Conservation (phyloP, 2,329 filamentous ascomycete species). For the Nigrospora sphaerica region DNA sequence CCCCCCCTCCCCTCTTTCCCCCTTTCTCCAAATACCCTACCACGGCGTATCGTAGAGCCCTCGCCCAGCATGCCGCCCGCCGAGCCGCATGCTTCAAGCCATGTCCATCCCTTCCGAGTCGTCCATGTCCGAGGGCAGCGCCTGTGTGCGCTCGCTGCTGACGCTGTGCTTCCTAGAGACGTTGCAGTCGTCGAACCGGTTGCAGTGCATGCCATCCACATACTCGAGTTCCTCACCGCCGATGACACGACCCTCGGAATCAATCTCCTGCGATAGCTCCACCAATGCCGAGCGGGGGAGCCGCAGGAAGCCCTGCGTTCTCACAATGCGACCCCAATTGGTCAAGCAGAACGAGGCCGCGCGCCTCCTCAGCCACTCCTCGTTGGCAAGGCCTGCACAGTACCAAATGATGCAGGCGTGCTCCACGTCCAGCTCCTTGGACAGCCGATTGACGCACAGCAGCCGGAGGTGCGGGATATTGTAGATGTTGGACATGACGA, state of each 20-base stretch:
- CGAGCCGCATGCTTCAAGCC: slow-evolving; percentile 12
- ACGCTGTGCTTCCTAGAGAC: slow-evolving; percentile 50
- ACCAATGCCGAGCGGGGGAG: slow-evolving; percentile 75
- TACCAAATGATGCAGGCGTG: slow-evolving; percentile 97
- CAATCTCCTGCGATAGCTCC: slow-evolving; percentile 87
- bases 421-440: slow-evolving; percentile 86
- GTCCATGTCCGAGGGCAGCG: slow-evolving; percentile 49
- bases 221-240: slow-evolving; percentile 75
- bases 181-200: slow-evolving; percentile 33
- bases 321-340: slow-evolving; percentile 91
- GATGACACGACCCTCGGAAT: slow-evolving; percentile 85
- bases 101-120: slow-evolving; percentile 60
- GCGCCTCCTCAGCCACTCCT: slow-evolving; percentile 88
- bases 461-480: slow-evolving; percentile 90
- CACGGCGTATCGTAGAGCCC: background rate
- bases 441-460: slow-evolving; percentile 83
- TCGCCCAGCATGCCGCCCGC: no score
- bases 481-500: slow-evolving; percentile 98
- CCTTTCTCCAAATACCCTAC: background rate
- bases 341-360: slow-evolving; percentile 84
- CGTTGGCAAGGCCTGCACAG: slow-evolving; percentile 79
- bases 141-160: slow-evolving; percentile 50
- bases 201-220: slow-evolving; percentile 40
- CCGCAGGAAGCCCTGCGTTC: slow-evolving; percentile 78
- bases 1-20: background rate